A percentile compares a stretch with the other conserved stretches of the same genome.
Conservation (phyloP, 2,329 filamentous ascomycete genomes). For the Cladosporium velox region DNA sequence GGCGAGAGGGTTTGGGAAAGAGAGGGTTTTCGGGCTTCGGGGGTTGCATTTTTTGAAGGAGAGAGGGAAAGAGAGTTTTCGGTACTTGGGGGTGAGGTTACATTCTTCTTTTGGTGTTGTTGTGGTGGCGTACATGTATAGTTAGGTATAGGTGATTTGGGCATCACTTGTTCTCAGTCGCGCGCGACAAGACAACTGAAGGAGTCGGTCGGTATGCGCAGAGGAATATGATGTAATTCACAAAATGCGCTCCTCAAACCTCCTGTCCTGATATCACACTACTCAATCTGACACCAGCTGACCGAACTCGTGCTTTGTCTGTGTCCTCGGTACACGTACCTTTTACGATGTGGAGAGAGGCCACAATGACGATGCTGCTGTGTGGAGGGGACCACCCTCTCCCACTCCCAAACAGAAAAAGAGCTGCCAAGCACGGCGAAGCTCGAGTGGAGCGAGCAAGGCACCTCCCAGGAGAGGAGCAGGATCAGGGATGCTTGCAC, state of each 20-base stretch:
- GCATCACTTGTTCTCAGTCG: not conserved
- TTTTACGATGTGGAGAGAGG: not conserved
- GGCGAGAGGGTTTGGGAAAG: not conserved
- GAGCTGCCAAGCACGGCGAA: slow-evolving; percentile 3
- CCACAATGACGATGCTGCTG: not conserved
- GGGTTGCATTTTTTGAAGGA: not conserved
- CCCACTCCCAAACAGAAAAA: not conserved
- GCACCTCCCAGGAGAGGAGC: not conserved
- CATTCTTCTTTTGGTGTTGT: not conserved
- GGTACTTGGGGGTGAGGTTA: not conserved
- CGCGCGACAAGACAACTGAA: too few species aligned
- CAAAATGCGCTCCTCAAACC: not conserved
- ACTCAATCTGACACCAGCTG: not conserved
- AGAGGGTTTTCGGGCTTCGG: not conserved
- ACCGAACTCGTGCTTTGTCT: not conserved
- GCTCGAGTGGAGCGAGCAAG: not conserved
- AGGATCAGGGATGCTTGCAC: not conserved
- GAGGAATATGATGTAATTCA: not conserved
- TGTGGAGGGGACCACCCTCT: not conserved
- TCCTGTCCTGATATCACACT: not conserved
- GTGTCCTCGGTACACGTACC: not conserved
- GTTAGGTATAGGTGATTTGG: not conserved
- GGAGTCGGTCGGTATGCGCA: not conserved
- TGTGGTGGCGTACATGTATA: not conserved
- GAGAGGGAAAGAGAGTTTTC: not conserved